Percentiles rank a stretch among this genome's conserved stretches.
Conservation (phyloP, 139 green algal genomes). For the Coelastrella sp. region DNA sequence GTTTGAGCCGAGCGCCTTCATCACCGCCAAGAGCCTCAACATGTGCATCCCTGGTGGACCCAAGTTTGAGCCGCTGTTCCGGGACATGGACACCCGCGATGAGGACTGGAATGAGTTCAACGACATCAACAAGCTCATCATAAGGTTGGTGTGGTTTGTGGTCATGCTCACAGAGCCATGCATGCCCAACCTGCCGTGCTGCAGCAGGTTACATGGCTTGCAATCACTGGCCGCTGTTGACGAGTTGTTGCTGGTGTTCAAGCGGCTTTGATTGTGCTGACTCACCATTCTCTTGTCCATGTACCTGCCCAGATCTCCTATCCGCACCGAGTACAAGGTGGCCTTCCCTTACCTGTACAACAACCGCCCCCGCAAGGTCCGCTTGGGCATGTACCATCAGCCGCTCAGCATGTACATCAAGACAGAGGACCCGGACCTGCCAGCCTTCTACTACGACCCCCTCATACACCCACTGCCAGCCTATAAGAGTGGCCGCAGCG, state of each 20-base stretch:
- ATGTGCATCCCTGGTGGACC: conserved; percentile 98
- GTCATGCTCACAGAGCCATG: too few relatives aligned
- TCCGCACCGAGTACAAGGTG: conserved; percentile 85
- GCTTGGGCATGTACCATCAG: conserved; percentile 91
- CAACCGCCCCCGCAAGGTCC: conserved; percentile 96
- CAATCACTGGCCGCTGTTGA: too few relatives aligned
- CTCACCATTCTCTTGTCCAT: too few relatives aligned
- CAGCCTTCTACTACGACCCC: conserved; percentile 99
- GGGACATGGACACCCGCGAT: conserved; percentile 95
- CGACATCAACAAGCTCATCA: conserved; percentile 99
- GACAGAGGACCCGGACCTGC: conserved; percentile 98
- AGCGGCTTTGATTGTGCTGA: too few relatives aligned
- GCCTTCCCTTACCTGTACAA: conserved; percentile 99
- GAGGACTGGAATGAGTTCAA: conserved; percentile 99
- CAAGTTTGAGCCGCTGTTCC: conserved; percentile 99
- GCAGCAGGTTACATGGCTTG: too few relatives aligned
- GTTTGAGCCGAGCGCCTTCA: conserved; percentile 86
- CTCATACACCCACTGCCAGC: conserved; percentile 98
- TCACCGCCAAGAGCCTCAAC: conserved; percentile 85
- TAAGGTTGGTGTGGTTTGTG: conserved; percentile 77
- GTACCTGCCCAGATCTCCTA: conserved; percentile 61
- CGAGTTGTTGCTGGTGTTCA: too few relatives aligned
- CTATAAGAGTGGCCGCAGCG: conserved; percentile 74
- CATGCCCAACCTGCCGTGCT: too few relatives aligned
- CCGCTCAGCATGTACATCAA: conserved; percentile 99